These are phyloP conservation scores for Lindgomyces ingoldianus DNA, from an alignment of 495 filamentous ascomycete species.

Conservation along the genomic window DNA sequence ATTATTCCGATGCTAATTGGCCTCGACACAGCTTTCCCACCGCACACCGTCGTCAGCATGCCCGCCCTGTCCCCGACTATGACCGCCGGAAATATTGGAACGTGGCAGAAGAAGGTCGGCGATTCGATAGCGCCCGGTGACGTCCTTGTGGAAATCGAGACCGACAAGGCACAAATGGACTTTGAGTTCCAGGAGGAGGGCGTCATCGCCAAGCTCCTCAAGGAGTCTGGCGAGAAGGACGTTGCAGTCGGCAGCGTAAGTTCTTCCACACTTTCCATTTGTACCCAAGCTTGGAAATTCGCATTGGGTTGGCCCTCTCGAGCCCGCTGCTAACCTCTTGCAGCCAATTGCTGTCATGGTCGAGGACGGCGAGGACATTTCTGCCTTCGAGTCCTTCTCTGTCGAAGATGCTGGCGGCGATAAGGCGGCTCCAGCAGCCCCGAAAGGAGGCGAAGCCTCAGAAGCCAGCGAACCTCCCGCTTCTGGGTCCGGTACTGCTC, in stretches of 20 bases:
- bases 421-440: slow-evolving; percentile 59
- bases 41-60: slow-evolving; percentile 95
- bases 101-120: slow-evolving; percentile 96
- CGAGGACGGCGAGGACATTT: slow-evolving; percentile 83
- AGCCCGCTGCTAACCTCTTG: slow-evolving; percentile 45
- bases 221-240: slow-evolving; percentile 92
- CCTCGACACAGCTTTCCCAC: slow-evolving; percentile 69
- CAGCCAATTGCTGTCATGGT: slow-evolving; percentile 96
- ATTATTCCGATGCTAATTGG: slow-evolving; percentile 27
- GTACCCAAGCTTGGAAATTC: too few species aligned
- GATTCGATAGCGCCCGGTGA: slow-evolving; percentile 87
- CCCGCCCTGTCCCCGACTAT: slow-evolving; percentile 97
- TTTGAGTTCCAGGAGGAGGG: slow-evolving; percentile 99
- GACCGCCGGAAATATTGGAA: slow-evolving; percentile 92
- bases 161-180: slow-evolving; percentile 99
- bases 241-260: slow-evolving; percentile 88
- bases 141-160: slow-evolving; percentile 99
- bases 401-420: slow-evolving; percentile 88
- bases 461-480: slow-evolving; percentile 61
- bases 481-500: slow-evolving; percentile 56
- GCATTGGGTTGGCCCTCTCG: too few species aligned
- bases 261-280: background rate
- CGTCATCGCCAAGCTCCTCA: slow-evolving; percentile 90
- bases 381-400: slow-evolving; percentile 84
- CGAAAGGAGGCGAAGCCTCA: slow-evolving; percentile 66